Conservation (phyloP, 768 basidiomycete species). For the Piloderma croceum region DNA sequence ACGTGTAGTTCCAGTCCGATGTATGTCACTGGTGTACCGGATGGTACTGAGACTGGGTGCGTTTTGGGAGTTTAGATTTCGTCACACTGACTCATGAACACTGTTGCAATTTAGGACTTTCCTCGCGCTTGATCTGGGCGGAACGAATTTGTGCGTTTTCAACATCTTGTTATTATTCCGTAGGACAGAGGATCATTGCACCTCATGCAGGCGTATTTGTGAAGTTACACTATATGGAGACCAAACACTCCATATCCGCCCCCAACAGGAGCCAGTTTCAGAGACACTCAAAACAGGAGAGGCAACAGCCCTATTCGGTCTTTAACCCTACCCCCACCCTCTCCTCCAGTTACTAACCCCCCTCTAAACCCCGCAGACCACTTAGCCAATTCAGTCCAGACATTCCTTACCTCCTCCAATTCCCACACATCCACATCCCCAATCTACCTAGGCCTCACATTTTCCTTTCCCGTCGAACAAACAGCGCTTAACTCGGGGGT, state of each 20-base stretch:
- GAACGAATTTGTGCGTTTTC: conserved; percentile 98
- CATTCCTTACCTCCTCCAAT: conserved; percentile 91
- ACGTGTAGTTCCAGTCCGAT: conserved; percentile 75
- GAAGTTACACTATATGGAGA: conserved; percentile 87
- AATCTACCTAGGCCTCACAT: conserved; percentile 80
- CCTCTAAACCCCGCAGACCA: conserved; percentile 85
- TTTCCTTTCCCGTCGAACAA: conserved; percentile 97
- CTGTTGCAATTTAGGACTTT: conserved; percentile 60
- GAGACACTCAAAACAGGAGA: conserved; percentile 91
- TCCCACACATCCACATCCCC: conserved; percentile 31
- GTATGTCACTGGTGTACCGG: conserved; percentile 91
- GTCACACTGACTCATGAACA: conserved; percentile 1
- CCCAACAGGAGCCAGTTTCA: conserved; percentile 96
- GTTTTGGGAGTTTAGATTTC: conserved; percentile 15
- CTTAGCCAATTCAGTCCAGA: conserved; percentile 93
- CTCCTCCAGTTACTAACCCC: conserved; percentile 5
- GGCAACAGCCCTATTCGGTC: conserved; percentile 82
- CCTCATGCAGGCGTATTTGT: conserved; percentile 77
- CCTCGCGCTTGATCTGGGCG: conserved; percentile 93
- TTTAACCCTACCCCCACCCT: conserved; percentile 7
- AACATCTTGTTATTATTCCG: not conserved
- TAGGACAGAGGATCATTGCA: no score
- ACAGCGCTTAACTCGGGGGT: conserved; percentile 87
- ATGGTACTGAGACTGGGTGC: conserved; percentile 91
- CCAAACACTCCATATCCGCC: conserved; percentile 81